Evolutionary conservation across 108 stramenopile species (phyloP), one percentile per base, ranked within the genome.

Genomic region (Mediolabrus comicus): DNA sequence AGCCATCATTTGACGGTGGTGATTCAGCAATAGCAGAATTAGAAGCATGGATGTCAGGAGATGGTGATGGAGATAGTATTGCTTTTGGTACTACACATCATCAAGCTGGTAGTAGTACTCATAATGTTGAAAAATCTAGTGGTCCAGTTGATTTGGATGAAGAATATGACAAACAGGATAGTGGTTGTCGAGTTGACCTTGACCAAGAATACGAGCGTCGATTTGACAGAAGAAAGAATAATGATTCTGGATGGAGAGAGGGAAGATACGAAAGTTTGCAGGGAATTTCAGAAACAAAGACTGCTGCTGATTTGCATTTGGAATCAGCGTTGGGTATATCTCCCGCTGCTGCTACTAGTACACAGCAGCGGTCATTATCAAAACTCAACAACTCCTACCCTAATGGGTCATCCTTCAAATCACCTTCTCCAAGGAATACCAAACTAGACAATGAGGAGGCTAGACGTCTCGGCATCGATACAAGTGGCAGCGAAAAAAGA

Each of bases 21-120:
- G 75, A 57, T 17, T 67, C 65, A 3, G 49, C 52, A 24, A 54
- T 54, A 17, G 57, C 24, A 2, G 56, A 69, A 22, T 36, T 76
- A 41, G 78, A 79, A 63, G 70, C 71, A 24, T 72, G 78, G 78
- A 66, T 72, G 55, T 66, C 62, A 28, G 66, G 78, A 17, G 55
- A 34, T 30, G 58, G 26, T 9, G 68, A 35, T 36, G 68, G 43
- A 25, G 67, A 54, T 14, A 58, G 41, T 26, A 27, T 41, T 28
- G 38, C 41, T 2, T 68, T 55, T 57, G 52, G 46, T 32, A 41
- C 28, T 8, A 16, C 17, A 27, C 10, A 32, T 39, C 60, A 61
- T n/a, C 19, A 16, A 8, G 53, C 9, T 24, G 22, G 22, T 54
- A 54, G 9, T 54, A n/a, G 19, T 24, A 14, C 39, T 11, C 11